phyloP scores from a whole-genome alignment of 1,284 basidiomycete genomes.

The Stereum hirsutum region DNA sequence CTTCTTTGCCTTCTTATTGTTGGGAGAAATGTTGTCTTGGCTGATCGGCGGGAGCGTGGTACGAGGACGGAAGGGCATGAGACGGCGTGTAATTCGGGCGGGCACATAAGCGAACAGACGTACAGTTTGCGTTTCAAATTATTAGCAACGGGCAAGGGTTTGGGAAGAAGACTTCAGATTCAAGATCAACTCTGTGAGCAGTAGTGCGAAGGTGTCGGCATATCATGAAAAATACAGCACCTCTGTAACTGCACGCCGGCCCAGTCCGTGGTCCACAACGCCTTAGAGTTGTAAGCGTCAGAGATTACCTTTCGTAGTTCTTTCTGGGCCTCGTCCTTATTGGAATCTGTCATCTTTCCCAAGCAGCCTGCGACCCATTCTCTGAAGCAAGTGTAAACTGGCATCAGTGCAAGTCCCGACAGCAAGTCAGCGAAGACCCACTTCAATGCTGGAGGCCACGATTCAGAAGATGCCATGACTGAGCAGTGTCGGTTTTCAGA shows the following conservation, averaged over 20 bases:
- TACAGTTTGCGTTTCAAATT: constrained; percentile 66
- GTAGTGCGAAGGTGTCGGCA: constrained; percentile 9
- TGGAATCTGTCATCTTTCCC: constrained; percentile 72
- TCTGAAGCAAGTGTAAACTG: no score
- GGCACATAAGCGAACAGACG: constrained; percentile 10
- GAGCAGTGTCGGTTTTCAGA: no score
- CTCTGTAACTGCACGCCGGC: constrained; percentile 71
- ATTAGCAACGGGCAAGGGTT: constrained; percentile 37
- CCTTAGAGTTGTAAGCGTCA: constrained; percentile 69
- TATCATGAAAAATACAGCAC: constrained; percentile 24
- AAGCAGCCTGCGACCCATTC: constrained; percentile 82
- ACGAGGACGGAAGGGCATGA: neutral
- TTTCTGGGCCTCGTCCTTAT: constrained; percentile 66
- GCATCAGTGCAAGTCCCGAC: no score
- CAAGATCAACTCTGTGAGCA: constrained; percentile 15
- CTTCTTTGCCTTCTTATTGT: constrained; percentile 63
- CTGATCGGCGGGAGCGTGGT: constrained; percentile 1
- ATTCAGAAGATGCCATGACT: constrained; percentile 28
- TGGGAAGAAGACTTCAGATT: constrained; percentile 50
- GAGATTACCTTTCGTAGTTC: constrained; percentile 84
- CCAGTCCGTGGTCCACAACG: constrained; percentile 89
- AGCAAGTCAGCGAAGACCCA: constrained; percentile 14
- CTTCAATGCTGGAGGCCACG: constrained; percentile 31
- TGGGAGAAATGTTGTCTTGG: constrained; percentile 24
- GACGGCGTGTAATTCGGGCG: neutral